A percentile compares a stretch with the other conserved stretches of the same genome.
Conservation (phyloP, 441 rosid genomes). For the Aquilaria agallochum region DNA sequence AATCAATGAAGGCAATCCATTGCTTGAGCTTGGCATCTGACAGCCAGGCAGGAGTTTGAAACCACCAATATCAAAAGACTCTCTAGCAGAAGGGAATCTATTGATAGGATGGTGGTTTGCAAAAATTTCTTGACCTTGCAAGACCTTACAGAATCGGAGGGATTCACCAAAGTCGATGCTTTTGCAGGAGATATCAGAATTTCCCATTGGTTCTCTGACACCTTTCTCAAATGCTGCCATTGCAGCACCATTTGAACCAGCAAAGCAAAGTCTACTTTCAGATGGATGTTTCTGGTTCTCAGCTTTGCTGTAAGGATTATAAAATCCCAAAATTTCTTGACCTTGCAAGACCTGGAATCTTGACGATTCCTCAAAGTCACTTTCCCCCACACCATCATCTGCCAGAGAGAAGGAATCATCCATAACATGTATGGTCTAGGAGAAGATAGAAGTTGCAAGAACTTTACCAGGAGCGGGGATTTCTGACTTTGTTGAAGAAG, state of each 20-base stretch:
- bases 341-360: constrained; percentile 99
- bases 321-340: constrained; percentile 83
- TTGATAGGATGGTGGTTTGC: constrained; percentile 34
- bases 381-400: constrained; percentile 57
- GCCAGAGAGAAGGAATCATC: not conserved
- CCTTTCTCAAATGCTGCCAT: constrained; percentile 20
- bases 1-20: constrained; percentile 41
- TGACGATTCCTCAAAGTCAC: constrained; percentile 82
- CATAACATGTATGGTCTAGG: not conserved
- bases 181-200: constrained; percentile 26
- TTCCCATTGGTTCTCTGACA: constrained; percentile 18
- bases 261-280: constrained; percentile 29
- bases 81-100: constrained; percentile 17
- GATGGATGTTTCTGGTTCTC: constrained; percentile 38
- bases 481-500: constrained; percentile 55
- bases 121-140: constrained; percentile 97
- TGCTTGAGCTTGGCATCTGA: constrained; percentile 39
- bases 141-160: constrained; percentile 70
- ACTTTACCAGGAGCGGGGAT: constrained; percentile 60
- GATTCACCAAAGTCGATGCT: constrained; percentile 58
- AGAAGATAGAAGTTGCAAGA: not conserved
- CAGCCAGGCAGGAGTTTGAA: constrained; percentile 36
- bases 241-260: constrained; percentile 28
- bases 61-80: constrained; percentile 30
- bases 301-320: constrained; percentile 39